Evolutionary conservation across 1,284 basidiomycete species (phyloP).

Genomic region (Psilocybe mexicana): DNA sequence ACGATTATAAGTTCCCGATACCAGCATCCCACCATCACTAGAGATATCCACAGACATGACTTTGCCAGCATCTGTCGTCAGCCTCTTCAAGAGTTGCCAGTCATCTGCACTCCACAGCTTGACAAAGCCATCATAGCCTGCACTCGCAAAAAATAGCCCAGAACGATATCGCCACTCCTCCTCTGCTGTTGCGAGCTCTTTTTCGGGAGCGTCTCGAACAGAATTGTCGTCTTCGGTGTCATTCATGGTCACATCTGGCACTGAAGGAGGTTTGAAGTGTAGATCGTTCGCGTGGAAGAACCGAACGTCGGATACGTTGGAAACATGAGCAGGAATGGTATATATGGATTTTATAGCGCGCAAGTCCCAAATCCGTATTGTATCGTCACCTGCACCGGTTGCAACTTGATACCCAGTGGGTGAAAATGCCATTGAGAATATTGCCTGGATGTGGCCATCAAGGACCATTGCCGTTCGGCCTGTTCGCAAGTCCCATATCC

Average conservation of each 20-base stretch:
- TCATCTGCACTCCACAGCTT: conserved; percentile 98
- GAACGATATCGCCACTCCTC: conserved; percentile 77
- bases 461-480: conserved; percentile 98
- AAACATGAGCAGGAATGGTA: conserved; percentile 95
- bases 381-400: conserved; percentile 96
- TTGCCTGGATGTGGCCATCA: conserved; percentile 95
- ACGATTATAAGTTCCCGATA: conserved; percentile 88
- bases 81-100: conserved; percentile 88
- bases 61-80: conserved; percentile 94
- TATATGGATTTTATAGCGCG: conserved; percentile 90
- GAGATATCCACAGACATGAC: conserved; percentile 97
- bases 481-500: conserved; percentile 96
- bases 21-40: conserved; percentile 81
- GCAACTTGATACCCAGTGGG: conserved; percentile 98
- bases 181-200: conserved; percentile 36
- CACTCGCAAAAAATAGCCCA: conserved; percentile 90
- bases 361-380: conserved; percentile 98
- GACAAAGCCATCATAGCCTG: conserved; percentile 94
- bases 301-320: conserved; percentile 91
- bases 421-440: conserved; percentile 90
- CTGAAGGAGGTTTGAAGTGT: conserved; percentile 34
- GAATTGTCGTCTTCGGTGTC: conserved; percentile 41
- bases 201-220: conserved; percentile 34
- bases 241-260: conserved; percentile 33
- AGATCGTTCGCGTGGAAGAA: conserved; percentile 78